Evolutionary conservation across 164 flowering plant genomes (phyloP).

Genomic region (grape (Vitis vinifera)): DNA sequence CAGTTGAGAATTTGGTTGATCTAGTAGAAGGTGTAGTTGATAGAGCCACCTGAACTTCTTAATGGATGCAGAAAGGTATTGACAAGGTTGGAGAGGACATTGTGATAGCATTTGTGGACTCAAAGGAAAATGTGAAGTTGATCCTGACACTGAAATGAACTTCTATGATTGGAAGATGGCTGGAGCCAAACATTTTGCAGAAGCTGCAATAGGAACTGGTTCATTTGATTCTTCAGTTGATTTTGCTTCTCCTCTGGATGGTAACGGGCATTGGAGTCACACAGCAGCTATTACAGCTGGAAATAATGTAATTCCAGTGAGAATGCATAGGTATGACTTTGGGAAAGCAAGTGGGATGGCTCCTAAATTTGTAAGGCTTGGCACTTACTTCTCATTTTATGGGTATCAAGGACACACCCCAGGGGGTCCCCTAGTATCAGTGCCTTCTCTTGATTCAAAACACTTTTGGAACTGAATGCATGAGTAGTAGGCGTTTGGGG

Average conservation of each 20-base stretch:
- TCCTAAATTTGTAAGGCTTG: constrained; percentile 28
- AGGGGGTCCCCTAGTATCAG: too few relatives aligned
- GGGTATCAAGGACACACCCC: too few relatives aligned
- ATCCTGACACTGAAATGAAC: constrained; percentile 60
- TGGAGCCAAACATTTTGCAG: constrained; percentile 97
- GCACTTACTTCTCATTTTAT: too few relatives aligned
- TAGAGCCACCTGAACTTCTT: too few relatives aligned
- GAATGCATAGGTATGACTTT: constrained; percentile 87
- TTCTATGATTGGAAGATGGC: constrained; percentile 93
- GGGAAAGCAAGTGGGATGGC: constrained; percentile 99
- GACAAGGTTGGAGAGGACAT: constrained; percentile 92
- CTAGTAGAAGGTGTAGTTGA: too few relatives aligned
- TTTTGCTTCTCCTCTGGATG: constrained; percentile 95
- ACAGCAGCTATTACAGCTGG: constrained; percentile 99
- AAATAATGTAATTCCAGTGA: constrained; percentile 90
- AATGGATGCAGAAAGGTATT: constrained; percentile 32
- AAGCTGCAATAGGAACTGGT: constrained; percentile 91
- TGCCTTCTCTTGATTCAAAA: too few relatives aligned
- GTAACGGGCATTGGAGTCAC: constrained; percentile 99
- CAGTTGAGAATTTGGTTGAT: too few relatives aligned
- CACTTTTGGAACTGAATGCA: too few relatives aligned
- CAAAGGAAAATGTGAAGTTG: constrained; percentile 93
- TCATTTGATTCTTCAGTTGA: constrained; percentile 77
- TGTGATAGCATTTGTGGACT: constrained; percentile 93
- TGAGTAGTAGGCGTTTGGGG: too few relatives aligned